Evolutionary conservation across 1,139 yeast genomes (phyloP).

Genomic region (Arxiozyma bovina): DNA sequence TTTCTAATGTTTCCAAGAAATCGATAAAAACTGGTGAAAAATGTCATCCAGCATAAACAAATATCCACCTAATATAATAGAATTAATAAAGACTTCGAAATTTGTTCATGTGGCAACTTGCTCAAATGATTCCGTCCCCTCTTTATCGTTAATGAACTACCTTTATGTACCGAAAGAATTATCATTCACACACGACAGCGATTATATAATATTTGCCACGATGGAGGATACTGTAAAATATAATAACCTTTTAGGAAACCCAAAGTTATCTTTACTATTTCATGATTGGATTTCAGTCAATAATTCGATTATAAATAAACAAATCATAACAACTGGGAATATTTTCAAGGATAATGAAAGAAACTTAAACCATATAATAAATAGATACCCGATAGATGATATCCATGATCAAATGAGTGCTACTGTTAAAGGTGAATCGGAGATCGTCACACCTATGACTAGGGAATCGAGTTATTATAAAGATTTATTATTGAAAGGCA

Average conservation of each 20-base stretch:
- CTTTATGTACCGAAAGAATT: slow-evolving; percentile 44
- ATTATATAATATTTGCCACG: slow-evolving; percentile 59
- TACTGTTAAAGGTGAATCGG: slow-evolving; percentile 64
- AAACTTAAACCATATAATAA: slow-evolving; percentile 59
- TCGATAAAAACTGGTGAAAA: not conserved
- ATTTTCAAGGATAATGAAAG: slow-evolving; percentile 32
- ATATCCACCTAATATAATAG: slow-evolving; percentile 48
- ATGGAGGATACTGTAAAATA: slow-evolving; percentile 62
- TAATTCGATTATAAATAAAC: slow-evolving; percentile 28
- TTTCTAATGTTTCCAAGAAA: not conserved
- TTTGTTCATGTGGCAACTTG: slow-evolving; percentile 81
- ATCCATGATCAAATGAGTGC: slow-evolving; percentile 72
- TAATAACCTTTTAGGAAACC: slow-evolving; percentile 56
- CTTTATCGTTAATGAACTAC: slow-evolving; percentile 84
- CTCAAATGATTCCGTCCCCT: slow-evolving; percentile 53
- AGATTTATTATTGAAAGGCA: slow-evolving; percentile 46
- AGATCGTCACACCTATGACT: slow-evolving; percentile 36
- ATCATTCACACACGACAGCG: slow-evolving; percentile 29
- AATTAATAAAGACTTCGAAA: slow-evolving; percentile 49
- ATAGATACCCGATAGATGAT: slow-evolving; percentile 38
- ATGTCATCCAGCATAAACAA: slow-evolving; percentile 25
- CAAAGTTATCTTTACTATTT: slow-evolving; percentile 69
- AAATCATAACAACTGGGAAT: not conserved
- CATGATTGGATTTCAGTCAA: slow-evolving; percentile 82
- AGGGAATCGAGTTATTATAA: slow-evolving; percentile 48